Conservation (phyloP, 2,329 filamentous ascomycete genomes). For the Aspergillus ustus region DNA sequence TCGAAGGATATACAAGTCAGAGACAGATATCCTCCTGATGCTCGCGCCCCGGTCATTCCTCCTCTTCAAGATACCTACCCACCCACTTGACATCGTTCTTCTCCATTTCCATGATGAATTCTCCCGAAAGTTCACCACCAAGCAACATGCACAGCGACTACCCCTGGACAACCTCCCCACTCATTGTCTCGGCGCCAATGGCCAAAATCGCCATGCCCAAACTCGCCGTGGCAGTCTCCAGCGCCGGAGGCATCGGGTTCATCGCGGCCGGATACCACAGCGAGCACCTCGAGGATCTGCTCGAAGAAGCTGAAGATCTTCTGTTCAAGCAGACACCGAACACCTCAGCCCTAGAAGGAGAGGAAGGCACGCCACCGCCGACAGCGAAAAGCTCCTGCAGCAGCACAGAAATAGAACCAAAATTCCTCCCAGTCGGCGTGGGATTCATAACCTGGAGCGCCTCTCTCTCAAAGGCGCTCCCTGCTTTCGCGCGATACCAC, state of each 20-base stretch:
- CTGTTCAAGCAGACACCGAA: conserved; percentile 28
- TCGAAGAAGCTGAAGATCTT: conserved; percentile 30
- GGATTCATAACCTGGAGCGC: conserved; percentile 47
- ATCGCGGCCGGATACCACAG: conserved; percentile 61
- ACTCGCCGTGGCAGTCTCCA: conserved; percentile 65
- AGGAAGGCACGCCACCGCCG: too few species aligned
- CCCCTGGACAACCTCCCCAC: conserved; percentile 62
- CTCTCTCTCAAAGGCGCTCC: conserved; percentile 33
- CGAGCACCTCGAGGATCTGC: conserved; percentile 33
- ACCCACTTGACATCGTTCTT: too few species aligned
- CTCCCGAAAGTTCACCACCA: background rate
- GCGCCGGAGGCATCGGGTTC: conserved; percentile 60
- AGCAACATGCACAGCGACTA: conserved; percentile 47
- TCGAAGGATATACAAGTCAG: too few species aligned
- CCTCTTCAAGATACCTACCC: too few species aligned
- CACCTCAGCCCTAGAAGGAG: too few species aligned
- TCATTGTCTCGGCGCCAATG: conserved; percentile 71
- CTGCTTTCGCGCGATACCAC: conserved; percentile 35
- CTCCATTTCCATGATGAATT: too few species aligned
- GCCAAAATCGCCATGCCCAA: conserved; percentile 61
- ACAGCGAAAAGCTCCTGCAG: background rate
- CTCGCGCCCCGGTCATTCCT: too few species aligned
- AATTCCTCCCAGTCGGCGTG: conserved; percentile 44
- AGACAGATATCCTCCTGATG: too few species aligned
- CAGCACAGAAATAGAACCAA: conserved; percentile 20